These are phyloP conservation scores for Pascua sp. DNA, from an alignment of 1,284 basidiomycete species.

Conservation along the genomic window DNA sequence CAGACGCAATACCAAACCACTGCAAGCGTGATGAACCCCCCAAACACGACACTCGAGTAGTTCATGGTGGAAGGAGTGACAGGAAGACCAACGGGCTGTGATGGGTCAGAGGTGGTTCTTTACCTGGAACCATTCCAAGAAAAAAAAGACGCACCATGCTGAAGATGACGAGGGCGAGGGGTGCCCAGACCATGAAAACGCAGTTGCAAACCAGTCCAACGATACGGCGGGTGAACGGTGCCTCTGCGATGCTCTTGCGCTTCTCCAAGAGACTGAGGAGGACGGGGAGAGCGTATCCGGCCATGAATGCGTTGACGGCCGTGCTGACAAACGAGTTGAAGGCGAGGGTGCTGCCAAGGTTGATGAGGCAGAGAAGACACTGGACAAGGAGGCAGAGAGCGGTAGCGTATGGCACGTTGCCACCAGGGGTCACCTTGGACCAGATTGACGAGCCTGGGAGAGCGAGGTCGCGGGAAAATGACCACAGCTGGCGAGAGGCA, in stretches of 20 bases:
- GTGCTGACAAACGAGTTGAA: slow-evolving; percentile 22
- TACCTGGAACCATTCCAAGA: background rate
- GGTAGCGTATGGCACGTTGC: slow-evolving; percentile 18
- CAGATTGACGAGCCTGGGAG: slow-evolving; percentile 16
- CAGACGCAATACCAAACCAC: slow-evolving; percentile 46
- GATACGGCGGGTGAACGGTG: slow-evolving; percentile 6
- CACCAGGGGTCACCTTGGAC: slow-evolving; percentile 10
- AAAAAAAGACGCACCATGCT: slow-evolving; percentile 4
- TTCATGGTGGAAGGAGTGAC: slow-evolving; percentile 50
- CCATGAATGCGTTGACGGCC: slow-evolving; percentile 17
- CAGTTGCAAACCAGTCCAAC: slow-evolving; percentile 12
- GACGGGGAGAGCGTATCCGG: slow-evolving; percentile 14
- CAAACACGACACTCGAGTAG: slow-evolving; percentile 47
- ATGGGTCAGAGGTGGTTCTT: background rate
- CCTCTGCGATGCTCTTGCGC: slow-evolving; percentile 6
- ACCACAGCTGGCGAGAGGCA: slow-evolving; percentile 15
- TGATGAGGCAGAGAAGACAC: slow-evolving; percentile 19
- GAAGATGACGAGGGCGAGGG: slow-evolving; percentile 14
- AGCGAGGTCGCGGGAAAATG: slow-evolving; percentile 20
- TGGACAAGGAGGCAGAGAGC: slow-evolving; percentile 14
- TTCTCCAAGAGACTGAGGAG: slow-evolving; percentile 10
- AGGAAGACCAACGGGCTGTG: slow-evolving; percentile 43
- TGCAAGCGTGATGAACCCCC: slow-evolving; percentile 44
- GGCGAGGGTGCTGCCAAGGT: slow-evolving; percentile 18
- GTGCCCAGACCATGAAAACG: slow-evolving; percentile 15